Conservation (phyloP, 2,329 filamentous ascomycete species). For the Cryphonectria radicalis region DNA sequence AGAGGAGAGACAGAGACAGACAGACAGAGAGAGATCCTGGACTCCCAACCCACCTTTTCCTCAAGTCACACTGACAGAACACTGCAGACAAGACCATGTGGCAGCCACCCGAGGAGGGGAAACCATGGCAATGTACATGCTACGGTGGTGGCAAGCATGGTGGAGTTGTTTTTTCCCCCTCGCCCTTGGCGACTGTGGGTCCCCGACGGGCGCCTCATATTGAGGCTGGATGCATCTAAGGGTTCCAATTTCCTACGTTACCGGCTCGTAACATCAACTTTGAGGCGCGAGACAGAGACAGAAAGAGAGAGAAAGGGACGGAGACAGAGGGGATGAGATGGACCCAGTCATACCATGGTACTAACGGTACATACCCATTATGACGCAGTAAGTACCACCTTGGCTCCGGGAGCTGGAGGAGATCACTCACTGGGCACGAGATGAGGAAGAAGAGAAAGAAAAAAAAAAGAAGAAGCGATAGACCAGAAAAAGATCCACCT, state of each 20-base stretch:
- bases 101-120: not conserved
- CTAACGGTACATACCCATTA: not conserved
- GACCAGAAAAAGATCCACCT: constrained; percentile 9
- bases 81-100: not conserved
- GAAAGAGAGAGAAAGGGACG: no score
- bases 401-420: not conserved
- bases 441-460: not conserved
- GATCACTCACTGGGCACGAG: not conserved
- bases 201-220: constrained; percentile 9
- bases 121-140: not conserved
- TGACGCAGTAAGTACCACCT: not conserved
- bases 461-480: not conserved
- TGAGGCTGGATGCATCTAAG: not conserved
- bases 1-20: not conserved
- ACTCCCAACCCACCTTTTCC: not conserved
- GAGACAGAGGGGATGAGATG: not conserved
- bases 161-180: not conserved
- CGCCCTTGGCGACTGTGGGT: not conserved
- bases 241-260: not conserved
- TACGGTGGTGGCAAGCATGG: not conserved
- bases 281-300: no score
- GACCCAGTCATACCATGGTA: not conserved
- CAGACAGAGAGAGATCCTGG: not conserved
- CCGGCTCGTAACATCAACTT: not conserved
- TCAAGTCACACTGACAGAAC: not conserved